These are phyloP conservation scores for Macadamia tetraphylla DNA, from an alignment of 164 flowering plant genomes.

Conservation along the genomic window DNA sequence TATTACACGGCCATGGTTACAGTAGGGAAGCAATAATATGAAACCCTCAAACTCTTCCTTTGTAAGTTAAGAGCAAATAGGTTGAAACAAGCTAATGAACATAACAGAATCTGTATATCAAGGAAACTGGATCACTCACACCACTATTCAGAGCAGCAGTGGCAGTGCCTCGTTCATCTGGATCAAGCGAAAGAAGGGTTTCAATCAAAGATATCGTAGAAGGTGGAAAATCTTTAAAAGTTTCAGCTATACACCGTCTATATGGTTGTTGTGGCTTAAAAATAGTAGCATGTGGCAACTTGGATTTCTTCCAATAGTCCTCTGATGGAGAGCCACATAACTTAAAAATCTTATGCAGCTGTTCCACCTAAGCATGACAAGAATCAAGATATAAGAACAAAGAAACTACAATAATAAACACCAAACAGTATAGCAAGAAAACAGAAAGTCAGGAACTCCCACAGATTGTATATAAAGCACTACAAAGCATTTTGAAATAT, in stretches of 20 bases:
- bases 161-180: slow-evolving; percentile 58
- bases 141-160: slow-evolving; percentile 60
- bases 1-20: no score
- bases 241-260: slow-evolving; percentile 53
- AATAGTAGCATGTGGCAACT: slow-evolving; percentile 55
- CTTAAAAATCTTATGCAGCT: slow-evolving; percentile 75
- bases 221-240: slow-evolving; percentile 62
- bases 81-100: neutral
- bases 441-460: no score
- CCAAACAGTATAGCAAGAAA: neutral
- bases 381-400: neutral
- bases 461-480: neutral
- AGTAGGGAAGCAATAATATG: no score
- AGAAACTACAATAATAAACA: neutral
- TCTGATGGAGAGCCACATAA: slow-evolving; percentile 84
- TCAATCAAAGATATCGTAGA: slow-evolving; percentile 52
- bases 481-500: no score
- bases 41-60: no score
- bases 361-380: slow-evolving; percentile 51
- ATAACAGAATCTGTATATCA: neutral
- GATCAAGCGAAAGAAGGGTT: slow-evolving; percentile 64
- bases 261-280: slow-evolving; percentile 75
- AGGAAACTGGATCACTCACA: slow-evolving; percentile 32
- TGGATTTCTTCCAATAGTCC: slow-evolving; percentile 64
- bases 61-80: neutral